These are phyloP conservation scores for Nakaseomyces nivariensis DNA, from an alignment of 1,139 yeast species.

Conservation along the genomic window DNA sequence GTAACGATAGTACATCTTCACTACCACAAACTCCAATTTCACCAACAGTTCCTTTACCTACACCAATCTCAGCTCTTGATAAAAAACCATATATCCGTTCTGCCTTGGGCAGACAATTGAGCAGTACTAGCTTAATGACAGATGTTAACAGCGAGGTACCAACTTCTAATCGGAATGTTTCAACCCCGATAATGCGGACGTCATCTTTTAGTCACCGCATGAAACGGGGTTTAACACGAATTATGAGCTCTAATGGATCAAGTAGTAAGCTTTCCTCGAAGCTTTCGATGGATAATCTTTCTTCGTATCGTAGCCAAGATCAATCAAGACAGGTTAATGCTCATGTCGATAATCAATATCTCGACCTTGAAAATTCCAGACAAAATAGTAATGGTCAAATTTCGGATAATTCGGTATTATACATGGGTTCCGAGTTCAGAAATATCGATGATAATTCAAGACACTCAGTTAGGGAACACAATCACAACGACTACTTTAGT, in stretches of 20 bases:
- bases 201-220: constrained; percentile 11
- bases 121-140: not conserved
- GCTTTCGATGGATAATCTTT: not conserved
- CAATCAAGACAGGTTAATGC: not conserved
- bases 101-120: constrained; percentile 2
- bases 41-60: constrained; percentile 10
- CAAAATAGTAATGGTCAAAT: not conserved
- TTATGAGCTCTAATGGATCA: constrained; percentile 15
- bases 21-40: constrained; percentile 4
- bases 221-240: constrained; percentile 22
- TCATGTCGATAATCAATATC: not conserved
- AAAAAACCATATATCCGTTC: constrained; percentile 2
- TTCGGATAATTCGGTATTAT: not conserved
- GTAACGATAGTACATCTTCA: not conserved
- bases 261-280: not conserved
- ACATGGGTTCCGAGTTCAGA: not conserved
- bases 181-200: constrained; percentile 4
- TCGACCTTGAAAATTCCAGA: not conserved
- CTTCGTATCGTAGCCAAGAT: not conserved
- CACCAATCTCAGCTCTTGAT: constrained; percentile 7
- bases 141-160: not conserved
- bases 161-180: not conserved
- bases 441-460: not conserved
- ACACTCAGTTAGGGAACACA: not conserved
- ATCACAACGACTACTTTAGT: not conserved